Base-by-base conservation (phyloP, 2,329 filamentous ascomycete genomes). In the Fusarium sp. region DNA sequence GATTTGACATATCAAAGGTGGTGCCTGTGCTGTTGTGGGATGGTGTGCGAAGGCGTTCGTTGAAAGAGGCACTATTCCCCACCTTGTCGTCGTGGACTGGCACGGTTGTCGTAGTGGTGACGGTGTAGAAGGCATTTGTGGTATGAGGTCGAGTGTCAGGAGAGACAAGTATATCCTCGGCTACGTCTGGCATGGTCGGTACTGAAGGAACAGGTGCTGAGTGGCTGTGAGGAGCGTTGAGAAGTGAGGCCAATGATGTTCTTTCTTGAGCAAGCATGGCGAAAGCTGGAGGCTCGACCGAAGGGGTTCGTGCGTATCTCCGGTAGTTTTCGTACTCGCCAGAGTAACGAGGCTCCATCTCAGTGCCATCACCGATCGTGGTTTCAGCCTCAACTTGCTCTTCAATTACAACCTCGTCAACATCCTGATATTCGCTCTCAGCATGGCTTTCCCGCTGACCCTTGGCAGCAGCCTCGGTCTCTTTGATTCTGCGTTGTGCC, bases 201-300 rank as follows among this genome's bases (percentile, higher is more conserved):
- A 86, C 83, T 54, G 80, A 81, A 41, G 79, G 77, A 9, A 80
- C 73, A 79, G 82, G 67, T 63, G 78, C 75, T 39, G 78, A 64
- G 69, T 80, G 77, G 4, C 81, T 61, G 42, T 86, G 84, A 1
- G 88, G 87, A 1, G 86, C 88, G 66, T 90, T 86, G 65, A 91
- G 86, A 10, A 91, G 86, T 7, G 89, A 91, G 21, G 89, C 82
- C 8, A 91, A 84, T 5, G 89, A 91, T 10, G 86, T 86, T 46
- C 89, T 87, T 73, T 86, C 83, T 68, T 88, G 84, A 10, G 82
- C 81, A 19, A 87, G 78, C 25, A 89, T 77, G 44, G 89, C 89
- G 76, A 87, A 87, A n/a, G 87, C 80, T 4, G 90, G 89, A 25
- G 89, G 89, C 19, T 91, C 89, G 44, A 89, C 86, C 0, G 89